Evolutionary conservation across 164 flowering plant species (phyloP).

Genomic region (Stephania yunnanensis): DNA sequence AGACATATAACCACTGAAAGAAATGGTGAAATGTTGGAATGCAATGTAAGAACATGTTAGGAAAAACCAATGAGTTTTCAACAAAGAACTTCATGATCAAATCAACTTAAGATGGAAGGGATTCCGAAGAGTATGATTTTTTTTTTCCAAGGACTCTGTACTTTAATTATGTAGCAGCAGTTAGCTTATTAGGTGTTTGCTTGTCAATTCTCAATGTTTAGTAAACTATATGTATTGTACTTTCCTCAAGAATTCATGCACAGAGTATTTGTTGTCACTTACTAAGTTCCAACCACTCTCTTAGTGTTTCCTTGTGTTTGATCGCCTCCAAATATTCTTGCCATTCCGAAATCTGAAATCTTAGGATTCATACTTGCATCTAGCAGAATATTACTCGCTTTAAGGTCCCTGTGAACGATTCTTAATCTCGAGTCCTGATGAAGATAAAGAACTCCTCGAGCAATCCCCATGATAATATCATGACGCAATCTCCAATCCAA

Average conservation of each 20-base stretch:
- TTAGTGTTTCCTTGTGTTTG: constrained; percentile 44
- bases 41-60: neutral
- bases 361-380: constrained; percentile 57
- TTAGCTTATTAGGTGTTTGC: no score
- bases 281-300: constrained; percentile 73
- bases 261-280: constrained; percentile 16
- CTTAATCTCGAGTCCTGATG: constrained; percentile 63
- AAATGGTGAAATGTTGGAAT: neutral
- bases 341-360: constrained; percentile 71
- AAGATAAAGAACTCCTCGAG: constrained; percentile 61
- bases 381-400: constrained; percentile 59
- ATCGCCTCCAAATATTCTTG: constrained; percentile 14
- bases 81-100: no score
- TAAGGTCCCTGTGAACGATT: constrained; percentile 64
- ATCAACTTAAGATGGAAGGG: no score
- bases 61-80: no score
- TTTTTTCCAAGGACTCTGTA: no score
- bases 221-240: no score
- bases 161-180: no score
- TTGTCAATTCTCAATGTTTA: no score
- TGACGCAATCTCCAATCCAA: constrained; percentile 50
- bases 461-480: constrained; percentile 57
- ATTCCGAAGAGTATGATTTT: no score
- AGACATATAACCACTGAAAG: constrained; percentile 34
- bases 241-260: no score